phyloP scores from a whole-genome alignment of 2,329 filamentous ascomycete genomes.

The Phyllosticta citriasiana region DNA sequence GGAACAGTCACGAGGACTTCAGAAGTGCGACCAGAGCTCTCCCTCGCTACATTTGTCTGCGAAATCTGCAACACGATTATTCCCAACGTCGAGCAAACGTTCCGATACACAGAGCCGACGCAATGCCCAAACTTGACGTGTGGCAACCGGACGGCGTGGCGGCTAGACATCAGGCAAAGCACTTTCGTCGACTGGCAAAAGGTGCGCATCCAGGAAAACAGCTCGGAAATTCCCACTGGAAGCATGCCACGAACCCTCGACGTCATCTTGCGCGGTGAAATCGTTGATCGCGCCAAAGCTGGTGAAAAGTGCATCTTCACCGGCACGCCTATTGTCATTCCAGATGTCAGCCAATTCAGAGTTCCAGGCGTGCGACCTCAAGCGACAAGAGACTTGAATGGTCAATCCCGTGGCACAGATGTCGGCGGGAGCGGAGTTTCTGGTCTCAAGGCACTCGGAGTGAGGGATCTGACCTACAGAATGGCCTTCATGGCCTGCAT shows the following conservation, averaged over 20 bases:
- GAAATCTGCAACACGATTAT: conserved; percentile 77
- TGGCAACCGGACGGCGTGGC: conserved; percentile 85
- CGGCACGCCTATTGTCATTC: conserved; percentile 89
- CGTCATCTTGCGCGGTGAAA: conserved; percentile 89
- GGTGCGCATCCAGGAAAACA: conserved; percentile 95
- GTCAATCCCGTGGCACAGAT: conserved; percentile 62
- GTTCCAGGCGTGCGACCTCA: conserved; percentile 78
- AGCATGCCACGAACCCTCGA: conserved; percentile 99
- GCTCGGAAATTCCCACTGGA: conserved; percentile 92
- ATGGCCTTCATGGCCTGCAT: conserved; percentile 96
- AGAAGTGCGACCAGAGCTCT: conserved; percentile 89
- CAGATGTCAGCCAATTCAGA: conserved; percentile 89
- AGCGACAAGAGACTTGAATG: conserved; percentile 72
- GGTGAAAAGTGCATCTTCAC: conserved; percentile 98
- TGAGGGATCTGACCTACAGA: conserved; percentile 88
- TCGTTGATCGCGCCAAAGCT: conserved; percentile 93
- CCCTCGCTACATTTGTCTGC: conserved; percentile 84
- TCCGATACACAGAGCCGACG: conserved; percentile 92
- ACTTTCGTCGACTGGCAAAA: conserved; percentile 99
- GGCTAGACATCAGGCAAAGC: conserved; percentile 90
- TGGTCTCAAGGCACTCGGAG: conserved; percentile 84
- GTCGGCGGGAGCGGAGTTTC: conserved; percentile 75
- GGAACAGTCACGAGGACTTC: conserved; percentile 95
- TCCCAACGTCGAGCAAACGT: conserved; percentile 91
- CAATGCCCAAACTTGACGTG: conserved; percentile 86